A percentile compares a stretch with the other conserved stretches of the same genome.
These are phyloP conservation scores for Begonia peltatifolia DNA, from an alignment of 306 rosid species.

Conservation along the genomic window DNA sequence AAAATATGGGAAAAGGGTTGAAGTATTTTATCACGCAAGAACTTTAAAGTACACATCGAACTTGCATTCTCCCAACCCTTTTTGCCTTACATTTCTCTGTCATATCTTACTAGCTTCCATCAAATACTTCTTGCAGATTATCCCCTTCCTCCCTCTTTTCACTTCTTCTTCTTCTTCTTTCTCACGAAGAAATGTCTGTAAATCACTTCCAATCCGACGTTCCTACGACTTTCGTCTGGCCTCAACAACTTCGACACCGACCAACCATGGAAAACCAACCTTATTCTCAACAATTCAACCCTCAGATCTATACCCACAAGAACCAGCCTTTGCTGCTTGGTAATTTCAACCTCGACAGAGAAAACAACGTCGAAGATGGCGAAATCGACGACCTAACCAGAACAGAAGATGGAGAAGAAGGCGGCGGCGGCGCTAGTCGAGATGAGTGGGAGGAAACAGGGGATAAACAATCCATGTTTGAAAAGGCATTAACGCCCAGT, in stretches of 20 bases:
- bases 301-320: neutral
- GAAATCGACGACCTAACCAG: neutral
- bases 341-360: constrained; percentile 25
- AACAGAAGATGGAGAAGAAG: no score
- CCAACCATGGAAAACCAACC: constrained; percentile 6
- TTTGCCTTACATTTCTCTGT: constrained; percentile 13
- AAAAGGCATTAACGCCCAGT: constrained; percentile 82
- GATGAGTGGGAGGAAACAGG: neutral
- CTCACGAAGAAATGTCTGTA: constrained; percentile 23
- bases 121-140: neutral
- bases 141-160: neutral
- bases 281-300: constrained; percentile 4
- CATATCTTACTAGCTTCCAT: constrained; percentile 32
- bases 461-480: constrained; percentile 68
- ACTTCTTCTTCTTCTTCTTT: no score
- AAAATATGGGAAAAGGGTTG: no score
- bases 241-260: constrained; percentile 9
- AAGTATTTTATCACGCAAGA: no score
- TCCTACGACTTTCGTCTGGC: constrained; percentile 38
- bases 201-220: constrained; percentile 40
- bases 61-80: constrained; percentile 2
- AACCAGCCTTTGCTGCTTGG: neutral
- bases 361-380: constrained; percentile 9
- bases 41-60: no score
- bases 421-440: no score